A percentile compares a stretch with the other conserved stretches of the same genome.
phyloP scores from a whole-genome alignment of 805 yeast species.

The Sugiyamaella marilandica region DNA sequence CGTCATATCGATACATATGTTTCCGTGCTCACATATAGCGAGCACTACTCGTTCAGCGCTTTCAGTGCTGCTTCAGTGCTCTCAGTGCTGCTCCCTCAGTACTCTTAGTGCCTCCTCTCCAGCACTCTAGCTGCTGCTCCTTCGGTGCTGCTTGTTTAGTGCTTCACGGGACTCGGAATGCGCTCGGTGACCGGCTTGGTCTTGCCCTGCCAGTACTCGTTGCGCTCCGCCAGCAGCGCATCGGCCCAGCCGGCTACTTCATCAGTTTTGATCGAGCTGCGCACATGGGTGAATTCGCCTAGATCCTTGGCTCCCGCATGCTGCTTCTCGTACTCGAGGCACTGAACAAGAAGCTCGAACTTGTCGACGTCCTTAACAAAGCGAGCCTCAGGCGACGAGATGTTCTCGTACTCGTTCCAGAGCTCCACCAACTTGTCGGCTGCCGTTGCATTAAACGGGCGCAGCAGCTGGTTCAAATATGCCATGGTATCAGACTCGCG shows the following conservation, averaged over 20 bases:
- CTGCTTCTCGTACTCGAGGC: constrained; percentile 63
- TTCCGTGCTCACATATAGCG: not conserved
- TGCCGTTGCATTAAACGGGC: constrained; percentile 58
- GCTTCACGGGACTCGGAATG: not conserved
- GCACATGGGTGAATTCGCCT: constrained; percentile 63
- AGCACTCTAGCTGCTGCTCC: no score
- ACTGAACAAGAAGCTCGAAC: constrained; percentile 62
- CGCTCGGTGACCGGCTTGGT: constrained; percentile 6
- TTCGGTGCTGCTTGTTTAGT: not conserved
- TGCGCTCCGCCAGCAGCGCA: constrained; percentile 47
- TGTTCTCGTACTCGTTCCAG: constrained; percentile 89
- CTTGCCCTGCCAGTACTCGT: constrained; percentile 34
- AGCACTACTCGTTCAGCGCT: no score
- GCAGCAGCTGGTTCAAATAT: constrained; percentile 52
- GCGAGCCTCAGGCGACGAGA: constrained; percentile 73
- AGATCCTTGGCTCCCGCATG: constrained; percentile 54
- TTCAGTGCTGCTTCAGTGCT: not conserved
- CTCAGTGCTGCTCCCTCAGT: not conserved
- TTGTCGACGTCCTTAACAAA: constrained; percentile 94
- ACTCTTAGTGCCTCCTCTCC: not conserved
- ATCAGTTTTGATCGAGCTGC: constrained; percentile 57
- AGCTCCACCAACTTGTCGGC: constrained; percentile 61
- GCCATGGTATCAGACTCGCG: constrained; percentile 71
- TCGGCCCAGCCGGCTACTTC: constrained; percentile 70
- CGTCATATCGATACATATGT: no score